These are phyloP conservation scores for Aspergillus olivimuriae DNA, from an alignment of 495 filamentous ascomycete genomes.

Conservation along the genomic window DNA sequence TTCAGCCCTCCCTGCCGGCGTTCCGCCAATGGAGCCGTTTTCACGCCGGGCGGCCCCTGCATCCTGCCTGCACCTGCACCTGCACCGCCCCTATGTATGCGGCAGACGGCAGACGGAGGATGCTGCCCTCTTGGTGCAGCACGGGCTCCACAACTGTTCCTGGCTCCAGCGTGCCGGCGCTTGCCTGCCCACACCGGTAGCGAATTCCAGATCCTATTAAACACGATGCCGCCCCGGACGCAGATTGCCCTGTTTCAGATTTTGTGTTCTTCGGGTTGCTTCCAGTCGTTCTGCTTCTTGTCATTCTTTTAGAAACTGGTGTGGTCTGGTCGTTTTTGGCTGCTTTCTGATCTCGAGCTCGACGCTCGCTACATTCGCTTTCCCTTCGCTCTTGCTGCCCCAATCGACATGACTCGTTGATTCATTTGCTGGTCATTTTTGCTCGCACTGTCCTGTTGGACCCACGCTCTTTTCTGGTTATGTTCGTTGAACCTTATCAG, in stretches of 20 bases:
- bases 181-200: no score
- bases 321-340: constrained; percentile 6
- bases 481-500: constrained; percentile 10
- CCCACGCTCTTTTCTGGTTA: constrained; percentile 12
- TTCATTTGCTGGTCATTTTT: constrained; percentile 19
- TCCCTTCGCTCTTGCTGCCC: constrained; percentile 19
- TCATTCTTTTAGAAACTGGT: constrained; percentile 32
- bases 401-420: constrained; percentile 10
- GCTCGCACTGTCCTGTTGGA: constrained; percentile 10
- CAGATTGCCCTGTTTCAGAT: constrained; percentile 22
- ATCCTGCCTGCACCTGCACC: constrained; percentile 6
- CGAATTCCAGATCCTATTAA: constrained; percentile 12
- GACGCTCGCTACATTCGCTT: constrained; percentile 28
- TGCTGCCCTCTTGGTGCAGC: no score
- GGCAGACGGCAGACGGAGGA: no score
- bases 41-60: no score
- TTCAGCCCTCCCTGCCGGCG: constrained; percentile 3
- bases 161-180: no score
- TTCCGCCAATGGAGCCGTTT: constrained; percentile 19
- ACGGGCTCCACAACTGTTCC: no score
- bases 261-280: constrained; percentile 17
- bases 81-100: constrained; percentile 36
- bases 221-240: constrained; percentile 19
- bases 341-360: constrained; percentile 24
- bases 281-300: constrained; percentile 29